Evolutionary conservation across 208 protist species (phyloP), one percentile per base, ranked within the genome.

Genomic region (Zelonia costaricensis): DNA sequence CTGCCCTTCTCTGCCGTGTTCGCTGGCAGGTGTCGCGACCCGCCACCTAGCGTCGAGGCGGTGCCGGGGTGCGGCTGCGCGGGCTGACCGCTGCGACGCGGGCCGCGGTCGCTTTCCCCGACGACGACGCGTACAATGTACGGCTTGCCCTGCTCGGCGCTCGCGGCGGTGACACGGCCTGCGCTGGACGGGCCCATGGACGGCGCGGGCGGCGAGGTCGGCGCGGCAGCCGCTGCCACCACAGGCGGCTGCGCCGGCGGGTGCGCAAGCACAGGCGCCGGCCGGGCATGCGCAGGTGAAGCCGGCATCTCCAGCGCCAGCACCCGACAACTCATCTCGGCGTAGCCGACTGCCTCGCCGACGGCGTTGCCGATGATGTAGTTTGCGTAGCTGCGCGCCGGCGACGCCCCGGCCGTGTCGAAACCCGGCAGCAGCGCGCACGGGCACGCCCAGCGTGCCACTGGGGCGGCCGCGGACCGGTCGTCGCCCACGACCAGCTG

Each of bases 101-200:
- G 28, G 45, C 36, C 42, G 36, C 61, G 58, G 40, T 68, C 53
- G 16, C 57, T 77, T 23, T 73, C 66, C 43, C 83, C 63, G 4
- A 92, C 69, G n/a, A 95, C 69, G 1, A 95, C 89, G 36, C 89
- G 89, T 44, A 95, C 73, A 65, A 92, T 86, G 61, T 92, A 92
- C n/a, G 86, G 86, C 63, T 84, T 87, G 9, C 82, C 79, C 35
- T 69, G 62, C 0, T 68, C 49, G 16, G 23, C 39, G 0, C 62
- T 33, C 0, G 35, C 0, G 16, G 3, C 46, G 25, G 54, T 42
- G 15, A 31, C 27, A 6, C 6, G 47, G 18, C 43, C 35, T 35
- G 42, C 36, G n/a, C 27, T 20, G 25, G 33, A 2, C 1, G 35
- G 1, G 18, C 47, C 3, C 49, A 38, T 15, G 8, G 31, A 16